phyloP scores from a whole-genome alignment of 73 alveolate species.

The Paramecium pentaurelia region DNA sequence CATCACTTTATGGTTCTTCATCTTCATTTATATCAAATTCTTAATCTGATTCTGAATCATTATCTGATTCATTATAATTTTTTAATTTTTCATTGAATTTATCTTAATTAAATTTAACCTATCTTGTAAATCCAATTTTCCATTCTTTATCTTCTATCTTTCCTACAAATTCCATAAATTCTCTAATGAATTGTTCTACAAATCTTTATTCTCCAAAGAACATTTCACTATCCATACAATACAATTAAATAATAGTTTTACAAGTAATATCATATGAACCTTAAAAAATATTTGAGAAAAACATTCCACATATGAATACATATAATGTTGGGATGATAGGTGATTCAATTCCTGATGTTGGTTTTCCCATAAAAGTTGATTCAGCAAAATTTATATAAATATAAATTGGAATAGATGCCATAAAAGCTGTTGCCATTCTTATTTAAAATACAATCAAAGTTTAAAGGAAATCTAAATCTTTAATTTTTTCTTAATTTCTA shows the following conservation, averaged over 20 bases:
- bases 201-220: slow-evolving; percentile 61
- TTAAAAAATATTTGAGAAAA: slow-evolving; percentile 49
- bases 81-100: slow-evolving; percentile 1
- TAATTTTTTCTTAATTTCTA: slow-evolving; percentile 44
- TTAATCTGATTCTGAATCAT: not conserved
- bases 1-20: slow-evolving; percentile 16
- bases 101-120: not conserved
- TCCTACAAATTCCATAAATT: slow-evolving; percentile 59
- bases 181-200: slow-evolving; percentile 55
- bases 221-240: slow-evolving; percentile 57
- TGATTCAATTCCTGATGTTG: slow-evolving; percentile 25
- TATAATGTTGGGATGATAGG: slow-evolving; percentile 51
- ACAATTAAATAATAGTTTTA: slow-evolving; percentile 54
- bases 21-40: not conserved
- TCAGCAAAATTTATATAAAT: slow-evolving; percentile 23
- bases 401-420: slow-evolving; percentile 44
- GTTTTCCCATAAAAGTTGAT: slow-evolving; percentile 11
- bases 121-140: slow-evolving; percentile 37
- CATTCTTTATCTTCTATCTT: slow-evolving; percentile 37
- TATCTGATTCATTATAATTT: not conserved
- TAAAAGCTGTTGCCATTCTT: slow-evolving; percentile 41
- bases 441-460: slow-evolving; percentile 40
- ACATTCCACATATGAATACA: slow-evolving; percentile 51
- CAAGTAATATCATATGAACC: slow-evolving; percentile 60
- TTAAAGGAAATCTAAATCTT: slow-evolving; percentile 52